Percentiles rank a stretch among this genome's conserved stretches.
phyloP scores from a whole-genome alignment of 75 land plant species.

The Larix kaempferi region DNA sequence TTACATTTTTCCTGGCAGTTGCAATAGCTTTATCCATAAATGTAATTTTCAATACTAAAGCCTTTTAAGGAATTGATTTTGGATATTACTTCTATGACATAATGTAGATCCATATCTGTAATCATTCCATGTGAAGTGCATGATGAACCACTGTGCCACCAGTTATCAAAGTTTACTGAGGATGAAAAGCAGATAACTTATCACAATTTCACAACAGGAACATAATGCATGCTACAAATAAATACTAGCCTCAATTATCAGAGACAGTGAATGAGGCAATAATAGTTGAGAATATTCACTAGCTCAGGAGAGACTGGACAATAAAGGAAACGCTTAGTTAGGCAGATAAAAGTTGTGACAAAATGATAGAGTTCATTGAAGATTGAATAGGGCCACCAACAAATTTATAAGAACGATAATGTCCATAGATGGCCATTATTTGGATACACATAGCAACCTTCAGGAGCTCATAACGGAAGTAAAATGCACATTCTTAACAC shows the following conservation, averaged over 20 bases:
- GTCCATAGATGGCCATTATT: too few species aligned
- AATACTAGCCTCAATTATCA: not conserved
- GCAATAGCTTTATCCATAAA: not conserved
- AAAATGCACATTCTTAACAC: too few species aligned
- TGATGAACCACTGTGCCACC: too few species aligned
- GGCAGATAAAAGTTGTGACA: too few species aligned
- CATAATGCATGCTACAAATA: not conserved
- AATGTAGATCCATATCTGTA: not conserved
- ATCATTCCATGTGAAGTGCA: not conserved
- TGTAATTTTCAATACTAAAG: not conserved
- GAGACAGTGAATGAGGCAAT: not conserved
- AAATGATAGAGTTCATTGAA: too few species aligned
- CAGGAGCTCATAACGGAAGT: too few species aligned
- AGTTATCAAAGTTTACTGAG: not conserved
- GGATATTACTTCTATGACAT: not conserved
- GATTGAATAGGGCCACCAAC: too few species aligned
- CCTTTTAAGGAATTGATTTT: not conserved
- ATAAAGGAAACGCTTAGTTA: not conserved
- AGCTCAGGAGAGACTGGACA: not conserved
- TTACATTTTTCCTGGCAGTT: not conserved
- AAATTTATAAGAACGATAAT: too few species aligned
- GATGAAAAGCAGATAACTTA: not conserved
- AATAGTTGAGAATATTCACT: not conserved
- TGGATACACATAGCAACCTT: too few species aligned
- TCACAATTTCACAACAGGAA: not conserved